Base-by-base conservation (phyloP, 2,329 filamentous ascomycete genomes). In the Onygenales sp. region DNA sequence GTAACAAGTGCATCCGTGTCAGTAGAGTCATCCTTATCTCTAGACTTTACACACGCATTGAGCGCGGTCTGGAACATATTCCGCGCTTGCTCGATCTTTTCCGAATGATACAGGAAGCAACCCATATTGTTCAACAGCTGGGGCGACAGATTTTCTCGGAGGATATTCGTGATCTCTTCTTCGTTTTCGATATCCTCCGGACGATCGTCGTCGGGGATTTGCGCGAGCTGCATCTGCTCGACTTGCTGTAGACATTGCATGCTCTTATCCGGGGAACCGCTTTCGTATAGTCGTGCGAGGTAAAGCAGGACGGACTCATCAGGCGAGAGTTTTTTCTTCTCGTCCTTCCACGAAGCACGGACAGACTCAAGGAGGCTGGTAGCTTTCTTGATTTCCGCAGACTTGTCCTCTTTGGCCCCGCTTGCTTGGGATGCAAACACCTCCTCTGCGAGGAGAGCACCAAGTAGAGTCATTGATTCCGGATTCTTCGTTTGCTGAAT, bases 101-200 rank as follows among this genome's bases (percentile, higher is more conserved):
- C 90, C 2, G 84, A 80, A 65, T 95, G 90, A 60, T 89, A 96
- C 61, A 95, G 83, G 71, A 97, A 97, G 69, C 91, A 96, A 4
- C 88, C 93, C 66, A 97, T 95, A 67, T 98, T 98, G 76, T 97
- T 98, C 43, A 98, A 79, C 2, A 97, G 77, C 64, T 95, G 90
- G 3, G 93, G 93, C 1, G 91, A 88, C 1, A 98, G 75, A 54
- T 86, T 78, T 65, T 91, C 87, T 52, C 90, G 84, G 32, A 95
- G 76, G 52, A 80, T 80, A 53, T 81, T 61, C 43, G 67, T 70
- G 51, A 68, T 71, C 33, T 81, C 78, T 2, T 75, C 77, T 54
- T 86, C 81, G 51, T 88, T 83, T 14, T 81, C 77, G 2, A 73
- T 67, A 36, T 78, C 78, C 31, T 80, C 71, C 0, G 85, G 84